A percentile compares a stretch with the other conserved stretches of the same genome.
phyloP scores from a whole-genome alignment of 345 rosid species.

The Salix exigua region DNA sequence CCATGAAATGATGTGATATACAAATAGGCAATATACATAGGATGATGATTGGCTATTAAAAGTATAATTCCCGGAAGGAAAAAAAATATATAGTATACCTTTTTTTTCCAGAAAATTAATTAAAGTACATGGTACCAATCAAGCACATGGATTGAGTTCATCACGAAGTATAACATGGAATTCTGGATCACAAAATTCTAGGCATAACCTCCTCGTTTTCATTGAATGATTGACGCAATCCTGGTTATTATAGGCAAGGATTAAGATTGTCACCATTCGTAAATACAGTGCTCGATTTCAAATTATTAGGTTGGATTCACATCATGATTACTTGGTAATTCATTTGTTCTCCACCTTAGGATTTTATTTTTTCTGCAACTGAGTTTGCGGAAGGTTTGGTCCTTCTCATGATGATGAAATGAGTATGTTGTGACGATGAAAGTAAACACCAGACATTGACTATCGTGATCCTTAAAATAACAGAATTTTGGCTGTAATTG shows the following conservation, averaged over 20 bases:
- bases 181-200: not conserved
- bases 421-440: not conserved
- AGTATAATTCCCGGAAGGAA: too few relatives aligned
- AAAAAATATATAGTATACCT: too few relatives aligned
- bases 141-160: too few relatives aligned
- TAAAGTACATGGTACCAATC: too few relatives aligned
- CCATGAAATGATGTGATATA: too few relatives aligned
- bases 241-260: not conserved
- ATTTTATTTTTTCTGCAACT: not conserved
- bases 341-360: conserved; percentile 10
- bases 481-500: not conserved
- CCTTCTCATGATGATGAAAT: conserved; percentile 7
- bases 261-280: not conserved
- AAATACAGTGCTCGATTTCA: not conserved
- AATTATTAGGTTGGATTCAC: not conserved
- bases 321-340: conserved; percentile 7
- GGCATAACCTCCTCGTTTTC: not conserved
- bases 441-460: not conserved
- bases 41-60: too few relatives aligned
- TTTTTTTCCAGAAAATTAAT: too few relatives aligned
- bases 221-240: not conserved
- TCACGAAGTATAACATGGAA: not conserved
- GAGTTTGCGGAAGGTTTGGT: not conserved
- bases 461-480: not conserved
- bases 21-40: too few relatives aligned